phyloP scores from a whole-genome alignment of 345 rosid species.

The Brassica juncea region DNA sequence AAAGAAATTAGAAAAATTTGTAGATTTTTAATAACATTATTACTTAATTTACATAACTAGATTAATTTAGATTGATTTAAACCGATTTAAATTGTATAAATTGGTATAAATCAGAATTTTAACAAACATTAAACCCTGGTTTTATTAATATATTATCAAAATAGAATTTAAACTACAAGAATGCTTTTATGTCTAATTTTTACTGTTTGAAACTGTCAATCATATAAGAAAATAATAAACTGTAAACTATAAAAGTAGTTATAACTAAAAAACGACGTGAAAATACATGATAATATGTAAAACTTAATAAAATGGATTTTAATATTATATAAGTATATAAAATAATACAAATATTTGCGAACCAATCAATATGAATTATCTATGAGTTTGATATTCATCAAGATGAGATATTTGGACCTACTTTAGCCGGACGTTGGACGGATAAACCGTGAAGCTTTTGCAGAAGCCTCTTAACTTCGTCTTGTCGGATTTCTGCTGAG shows the following conservation, averaged over 20 bases:
- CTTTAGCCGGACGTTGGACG: slow-evolving; percentile 23
- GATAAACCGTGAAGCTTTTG: slow-evolving; percentile 34
- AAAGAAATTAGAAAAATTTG: too few relatives aligned
- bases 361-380: background rate
- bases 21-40: too few relatives aligned
- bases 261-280: background rate
- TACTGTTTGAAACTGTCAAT: background rate
- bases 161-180: background rate
- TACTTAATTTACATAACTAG: too few relatives aligned
- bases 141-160: background rate
- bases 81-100: too few relatives aligned
- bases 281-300: background rate
- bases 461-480: slow-evolving; percentile 37
- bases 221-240: background rate
- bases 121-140: background rate
- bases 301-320: background rate
- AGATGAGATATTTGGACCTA: background rate
- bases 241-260: background rate
- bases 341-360: background rate
- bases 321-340: background rate
- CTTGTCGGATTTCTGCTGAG: slow-evolving; percentile 34
- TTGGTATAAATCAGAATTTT: too few relatives aligned
- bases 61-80: too few relatives aligned
- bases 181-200: background rate
- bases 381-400: background rate